phyloP scores from a whole-genome alignment of 345 rosid genomes.

The Viola odorata region DNA sequence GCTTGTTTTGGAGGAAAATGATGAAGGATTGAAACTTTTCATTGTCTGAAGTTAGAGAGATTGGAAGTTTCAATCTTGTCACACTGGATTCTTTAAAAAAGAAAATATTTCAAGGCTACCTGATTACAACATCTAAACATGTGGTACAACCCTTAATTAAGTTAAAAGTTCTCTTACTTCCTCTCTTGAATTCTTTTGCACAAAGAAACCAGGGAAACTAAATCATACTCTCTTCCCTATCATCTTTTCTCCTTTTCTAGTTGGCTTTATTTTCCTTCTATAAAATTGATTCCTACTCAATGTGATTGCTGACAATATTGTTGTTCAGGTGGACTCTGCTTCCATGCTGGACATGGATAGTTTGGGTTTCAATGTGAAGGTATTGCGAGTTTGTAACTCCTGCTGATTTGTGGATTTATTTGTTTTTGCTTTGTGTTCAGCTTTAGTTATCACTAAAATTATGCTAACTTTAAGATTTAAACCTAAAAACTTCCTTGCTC shows the following conservation, averaged over 20 bases:
- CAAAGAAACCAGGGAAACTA: background rate
- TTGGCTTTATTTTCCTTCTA: background rate
- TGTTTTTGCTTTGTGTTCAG: no score
- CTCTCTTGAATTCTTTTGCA: background rate
- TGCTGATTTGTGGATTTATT: no score
- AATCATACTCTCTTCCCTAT: background rate
- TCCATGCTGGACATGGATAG: slow-evolving; percentile 84
- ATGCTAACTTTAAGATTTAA: no score
- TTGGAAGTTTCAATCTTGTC: no score
- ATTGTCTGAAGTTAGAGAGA: no score
- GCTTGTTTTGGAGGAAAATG: no score
- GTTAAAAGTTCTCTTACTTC: background rate
- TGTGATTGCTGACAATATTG: slow-evolving; percentile 7
- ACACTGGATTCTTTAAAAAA: no score
- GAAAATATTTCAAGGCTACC: no score
- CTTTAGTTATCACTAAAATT: no score
- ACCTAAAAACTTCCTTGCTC: background rate
- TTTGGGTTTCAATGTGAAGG: slow-evolving; percentile 93
- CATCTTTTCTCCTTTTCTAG: background rate
- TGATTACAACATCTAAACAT: no score
- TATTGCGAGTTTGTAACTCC: slow-evolving; percentile 15
- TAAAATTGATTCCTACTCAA: background rate
- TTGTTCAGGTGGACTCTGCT: slow-evolving; percentile 76
- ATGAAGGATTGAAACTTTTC: no score
- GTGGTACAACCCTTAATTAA: no score